phyloP scores from a whole-genome alignment of 148 eudicot genomes.

The Rhododendron griersonianum region DNA sequence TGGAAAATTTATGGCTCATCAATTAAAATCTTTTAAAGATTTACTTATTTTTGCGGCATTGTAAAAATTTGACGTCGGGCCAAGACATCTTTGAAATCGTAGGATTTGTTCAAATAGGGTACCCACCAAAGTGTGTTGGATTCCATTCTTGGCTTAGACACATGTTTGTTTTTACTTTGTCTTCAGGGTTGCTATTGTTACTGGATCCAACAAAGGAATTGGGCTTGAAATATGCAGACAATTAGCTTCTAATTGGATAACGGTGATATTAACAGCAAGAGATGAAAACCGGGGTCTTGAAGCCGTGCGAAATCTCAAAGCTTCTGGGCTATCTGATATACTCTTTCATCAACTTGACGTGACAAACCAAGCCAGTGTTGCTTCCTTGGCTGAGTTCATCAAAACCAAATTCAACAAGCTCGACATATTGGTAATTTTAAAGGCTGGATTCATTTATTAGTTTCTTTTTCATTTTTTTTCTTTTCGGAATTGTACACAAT shows the following conservation, averaged over 20 bases:
- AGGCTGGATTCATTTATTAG: not conserved
- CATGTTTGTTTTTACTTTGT: no score
- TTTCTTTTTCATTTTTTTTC: not conserved
- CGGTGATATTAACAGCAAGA: conserved; percentile 23
- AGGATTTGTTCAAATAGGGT: no score
- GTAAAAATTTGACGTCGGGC: no score
- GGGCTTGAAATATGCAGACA: conserved; percentile 18
- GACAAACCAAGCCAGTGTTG: no score
- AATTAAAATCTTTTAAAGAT: no score
- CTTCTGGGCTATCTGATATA: no score
- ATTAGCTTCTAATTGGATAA: conserved; percentile 11
- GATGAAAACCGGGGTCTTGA: conserved; percentile 17
- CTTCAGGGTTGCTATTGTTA: conserved; percentile 21
- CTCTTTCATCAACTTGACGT: no score
- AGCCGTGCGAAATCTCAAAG: conserved; percentile 16
- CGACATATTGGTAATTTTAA: conserved; percentile 17
- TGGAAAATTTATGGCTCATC: no score
- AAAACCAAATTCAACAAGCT: conserved; percentile 13
- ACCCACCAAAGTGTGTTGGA: no score
- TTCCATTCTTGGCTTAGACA: no score
- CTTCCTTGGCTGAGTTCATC: not conserved
- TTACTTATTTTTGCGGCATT: no score
- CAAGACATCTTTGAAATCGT: no score
- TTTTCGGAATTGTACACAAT: not conserved
- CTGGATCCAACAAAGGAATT: conserved; percentile 26